Conservation (phyloP, 140 eudicot genomes). For the Anethum foeniculum region DNA sequence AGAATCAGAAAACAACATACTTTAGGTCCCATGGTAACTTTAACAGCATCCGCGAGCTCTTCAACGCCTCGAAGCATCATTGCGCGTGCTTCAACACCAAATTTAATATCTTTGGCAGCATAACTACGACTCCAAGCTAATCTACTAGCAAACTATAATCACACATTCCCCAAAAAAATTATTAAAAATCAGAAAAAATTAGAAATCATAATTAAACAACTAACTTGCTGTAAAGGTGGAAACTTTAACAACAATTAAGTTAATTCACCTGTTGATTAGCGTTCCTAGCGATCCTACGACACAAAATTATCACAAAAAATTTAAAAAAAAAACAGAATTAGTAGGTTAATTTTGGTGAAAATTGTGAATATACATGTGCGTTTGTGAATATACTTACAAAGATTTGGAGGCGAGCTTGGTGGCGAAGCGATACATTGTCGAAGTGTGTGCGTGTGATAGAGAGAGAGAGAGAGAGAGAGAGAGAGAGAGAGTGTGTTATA, state of each 20-base stretch:
- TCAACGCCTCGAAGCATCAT: conserved; percentile 58
- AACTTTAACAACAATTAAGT: not conserved
- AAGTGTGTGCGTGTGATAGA: not conserved
- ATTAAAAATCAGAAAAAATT: not conserved
- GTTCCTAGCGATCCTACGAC: conserved; percentile 36
- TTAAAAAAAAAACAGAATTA: not conserved
- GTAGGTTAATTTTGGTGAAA: not conserved
- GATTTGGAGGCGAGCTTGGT: conserved; percentile 44
- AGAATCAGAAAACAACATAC: conserved; percentile 5
- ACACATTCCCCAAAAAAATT: not conserved
- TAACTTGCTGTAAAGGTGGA: not conserved
- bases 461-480: conserved; percentile 4
- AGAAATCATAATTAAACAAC: not conserved
- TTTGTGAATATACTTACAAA: conserved; percentile 12
- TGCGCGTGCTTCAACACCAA: conserved; percentile 50
- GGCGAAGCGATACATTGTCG: conserved; percentile 40
- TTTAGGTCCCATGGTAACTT: conserved; percentile 55
- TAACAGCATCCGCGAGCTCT: conserved; percentile 54
- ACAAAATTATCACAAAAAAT: conserved; percentile 6
- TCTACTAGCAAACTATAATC: conserved; percentile 30
- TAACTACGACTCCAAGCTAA: conserved; percentile 40
- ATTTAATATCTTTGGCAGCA: conserved; percentile 49
- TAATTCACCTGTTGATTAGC: conserved; percentile 34
- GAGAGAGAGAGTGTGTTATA: not conserved
- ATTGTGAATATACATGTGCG: not conserved